Evolutionary conservation across 495 filamentous ascomycete species (phyloP), one percentile per base, ranked within the genome.

Genomic region (Trichoderma orchidacearum): DNA sequence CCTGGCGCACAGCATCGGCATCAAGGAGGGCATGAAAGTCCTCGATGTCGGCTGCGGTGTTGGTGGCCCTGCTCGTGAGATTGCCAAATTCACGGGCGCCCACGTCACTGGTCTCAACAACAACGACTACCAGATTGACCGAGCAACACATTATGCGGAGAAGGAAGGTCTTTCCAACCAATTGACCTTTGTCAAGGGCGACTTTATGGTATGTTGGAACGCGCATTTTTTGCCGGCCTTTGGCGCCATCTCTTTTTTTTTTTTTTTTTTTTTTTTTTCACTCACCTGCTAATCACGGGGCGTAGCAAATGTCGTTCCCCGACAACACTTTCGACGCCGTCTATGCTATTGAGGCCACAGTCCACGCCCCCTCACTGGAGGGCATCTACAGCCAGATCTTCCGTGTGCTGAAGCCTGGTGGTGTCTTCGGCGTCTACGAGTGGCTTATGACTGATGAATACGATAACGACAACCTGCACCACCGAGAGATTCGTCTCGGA

Each of bases 101-200:
- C 90, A 96, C 64, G 81, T 96, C 58, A 85, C 89, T 25, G 93
- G 93, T 35, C 72, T 98, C 66, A 98, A 98, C 83, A 98, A 97
- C 84, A 98, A 97, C 75, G 92, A 96, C 75, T 97, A 97, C 79
- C 93, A 98, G 74, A 97, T 98, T 67, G 81, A 96, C 71, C 87
- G 93, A 53, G 94, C 93, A 6, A 92, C 85, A 23, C 79, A 78
- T 41, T 96, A 97, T 68, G 89, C 90, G 15, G 70, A 79, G 53
- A 84, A 85, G 64, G 89, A 95, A 67, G 87, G 87, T 54, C 75
- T 97, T 32, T 80, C 84, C 3, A 66, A 89, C 63, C 89, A 95
- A 75, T 73, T 96, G 65, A 82, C 78, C 64, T 97, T 90, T 61
- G 85, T 89, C 59, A 96, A 97, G 81, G 92, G 93, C 50, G 94